Percentiles rank a stretch among this genome's conserved stretches.
Conservation (phyloP, 768 basidiomycete species). For the Tulasnella sp. region DNA sequence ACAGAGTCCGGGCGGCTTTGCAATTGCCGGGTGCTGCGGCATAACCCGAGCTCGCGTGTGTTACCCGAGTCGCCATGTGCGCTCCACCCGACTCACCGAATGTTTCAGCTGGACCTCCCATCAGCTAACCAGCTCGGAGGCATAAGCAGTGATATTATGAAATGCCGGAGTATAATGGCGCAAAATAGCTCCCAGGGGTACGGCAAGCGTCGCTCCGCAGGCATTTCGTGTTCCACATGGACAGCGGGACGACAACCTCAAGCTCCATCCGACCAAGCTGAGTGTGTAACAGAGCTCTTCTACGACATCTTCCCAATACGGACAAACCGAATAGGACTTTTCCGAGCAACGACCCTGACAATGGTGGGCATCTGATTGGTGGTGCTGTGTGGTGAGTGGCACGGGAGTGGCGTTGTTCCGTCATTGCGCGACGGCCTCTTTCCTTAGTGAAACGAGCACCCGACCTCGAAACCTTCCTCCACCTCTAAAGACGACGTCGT, state of each 20-base stretch:
- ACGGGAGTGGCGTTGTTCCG: not conserved
- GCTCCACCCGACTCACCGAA: not conserved
- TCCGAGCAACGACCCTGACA: not conserved
- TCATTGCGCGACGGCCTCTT: not conserved
- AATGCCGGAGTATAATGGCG: not conserved
- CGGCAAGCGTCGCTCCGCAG: not conserved
- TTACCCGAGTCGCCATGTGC: not conserved
- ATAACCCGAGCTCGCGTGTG: not conserved
- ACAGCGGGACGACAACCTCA: not conserved
- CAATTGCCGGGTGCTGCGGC: not conserved
- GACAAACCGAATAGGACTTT: not conserved
- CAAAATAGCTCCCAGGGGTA: not conserved
- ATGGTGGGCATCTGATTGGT: not conserved
- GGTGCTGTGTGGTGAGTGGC: not conserved
- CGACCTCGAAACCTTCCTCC: not conserved
- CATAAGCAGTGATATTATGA: not conserved
- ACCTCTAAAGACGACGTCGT: not conserved
- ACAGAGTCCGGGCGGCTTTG: not conserved
- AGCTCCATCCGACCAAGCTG: conserved; percentile 8
- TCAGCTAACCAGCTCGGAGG: not conserved
- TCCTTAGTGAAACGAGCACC: not conserved
- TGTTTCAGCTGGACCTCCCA: not conserved
- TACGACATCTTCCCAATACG: not conserved
- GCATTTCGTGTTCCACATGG: not conserved
- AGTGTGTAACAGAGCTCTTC: not conserved